phyloP scores from a whole-genome alignment of 306 rosid genomes.

The Cicer yamashitae region DNA sequence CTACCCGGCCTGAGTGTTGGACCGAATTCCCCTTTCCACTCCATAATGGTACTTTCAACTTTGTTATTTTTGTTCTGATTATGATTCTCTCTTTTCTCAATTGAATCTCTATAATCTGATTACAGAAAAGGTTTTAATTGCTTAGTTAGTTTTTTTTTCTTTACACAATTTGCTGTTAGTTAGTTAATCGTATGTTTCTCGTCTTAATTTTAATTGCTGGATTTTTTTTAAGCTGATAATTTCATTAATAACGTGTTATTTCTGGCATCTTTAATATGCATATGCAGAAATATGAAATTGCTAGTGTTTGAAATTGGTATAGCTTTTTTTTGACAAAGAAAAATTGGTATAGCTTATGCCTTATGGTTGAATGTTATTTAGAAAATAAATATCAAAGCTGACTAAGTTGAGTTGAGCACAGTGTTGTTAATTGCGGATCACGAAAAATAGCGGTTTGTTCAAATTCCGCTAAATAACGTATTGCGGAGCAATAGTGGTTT shows the following conservation, averaged over 20 bases:
- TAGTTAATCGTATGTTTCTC: neutral
- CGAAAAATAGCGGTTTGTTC: no score
- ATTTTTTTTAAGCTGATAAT: neutral
- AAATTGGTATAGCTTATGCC: neutral
- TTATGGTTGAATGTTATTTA: slow-evolving; percentile 14
- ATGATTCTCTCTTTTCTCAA: slow-evolving; percentile 12
- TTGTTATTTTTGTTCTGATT: slow-evolving; percentile 27
- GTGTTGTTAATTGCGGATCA: neutral
- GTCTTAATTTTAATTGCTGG: neutral
- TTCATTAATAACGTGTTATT: neutral
- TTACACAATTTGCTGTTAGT: neutral
- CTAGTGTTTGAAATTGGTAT: neutral
- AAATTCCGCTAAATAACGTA: no score
- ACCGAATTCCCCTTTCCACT: slow-evolving; percentile 78
- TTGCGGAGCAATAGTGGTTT: no score
- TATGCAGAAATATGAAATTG: neutral
- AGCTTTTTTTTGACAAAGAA: neutral
- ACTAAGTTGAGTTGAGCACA: slow-evolving; percentile 10
- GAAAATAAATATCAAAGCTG: neutral
- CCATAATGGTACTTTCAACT: slow-evolving; percentile 59
- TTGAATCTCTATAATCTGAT: slow-evolving; percentile 23
- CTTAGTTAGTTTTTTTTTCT: neutral
- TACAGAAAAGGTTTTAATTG: neutral
- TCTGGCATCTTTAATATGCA: neutral
- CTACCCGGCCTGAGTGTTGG: slow-evolving; percentile 77